These are phyloP conservation scores for Agaricus blazei DNA, from an alignment of 768 basidiomycete genomes.

Conservation along the genomic window DNA sequence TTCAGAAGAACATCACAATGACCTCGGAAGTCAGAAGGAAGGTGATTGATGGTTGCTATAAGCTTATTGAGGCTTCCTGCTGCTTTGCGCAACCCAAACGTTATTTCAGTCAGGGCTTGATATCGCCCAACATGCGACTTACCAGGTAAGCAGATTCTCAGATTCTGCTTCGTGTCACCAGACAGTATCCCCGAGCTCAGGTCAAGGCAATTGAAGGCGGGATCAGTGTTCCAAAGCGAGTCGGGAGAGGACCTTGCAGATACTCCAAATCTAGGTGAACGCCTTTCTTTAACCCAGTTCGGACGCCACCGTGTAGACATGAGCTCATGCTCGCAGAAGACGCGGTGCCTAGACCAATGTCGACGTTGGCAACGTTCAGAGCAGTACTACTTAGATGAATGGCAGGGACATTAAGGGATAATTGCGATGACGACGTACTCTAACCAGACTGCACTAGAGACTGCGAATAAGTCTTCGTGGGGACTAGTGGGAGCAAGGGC, in stretches of 20 bases:
- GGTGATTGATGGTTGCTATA: conserved; percentile 29
- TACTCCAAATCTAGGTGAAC: conserved; percentile 18
- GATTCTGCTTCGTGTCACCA: conserved; percentile 25
- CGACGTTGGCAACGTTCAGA: conserved; percentile 29
- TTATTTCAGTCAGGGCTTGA: not conserved
- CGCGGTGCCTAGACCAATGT: conserved; percentile 30
- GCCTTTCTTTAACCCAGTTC: conserved; percentile 26
- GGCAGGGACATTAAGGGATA: not conserved
- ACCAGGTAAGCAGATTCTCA: conserved; percentile 33
- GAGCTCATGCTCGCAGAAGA: conserved; percentile 27
- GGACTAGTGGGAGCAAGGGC: not conserved
- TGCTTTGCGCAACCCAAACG: conserved; percentile 25
- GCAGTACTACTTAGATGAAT: conserved; percentile 23
- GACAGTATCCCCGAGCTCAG: conserved; percentile 6
- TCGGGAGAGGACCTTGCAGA: conserved; percentile 10
- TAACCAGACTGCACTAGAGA: not conserved
- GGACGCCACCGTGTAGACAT: conserved; percentile 26
- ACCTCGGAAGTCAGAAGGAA: conserved; percentile 30
- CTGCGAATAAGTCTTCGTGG: not conserved
- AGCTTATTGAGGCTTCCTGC: conserved; percentile 24
- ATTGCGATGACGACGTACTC: not conserved
- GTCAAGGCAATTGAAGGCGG: conserved; percentile 29
- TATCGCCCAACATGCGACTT: not conserved
- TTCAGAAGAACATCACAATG: conserved; percentile 35
- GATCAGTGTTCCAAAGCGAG: conserved; percentile 19